Percentiles rank a stretch among this genome's conserved stretches.
These are phyloP conservation scores for Trapa bicornis DNA, from an alignment of 345 rosid genomes.

Conservation along the genomic window DNA sequence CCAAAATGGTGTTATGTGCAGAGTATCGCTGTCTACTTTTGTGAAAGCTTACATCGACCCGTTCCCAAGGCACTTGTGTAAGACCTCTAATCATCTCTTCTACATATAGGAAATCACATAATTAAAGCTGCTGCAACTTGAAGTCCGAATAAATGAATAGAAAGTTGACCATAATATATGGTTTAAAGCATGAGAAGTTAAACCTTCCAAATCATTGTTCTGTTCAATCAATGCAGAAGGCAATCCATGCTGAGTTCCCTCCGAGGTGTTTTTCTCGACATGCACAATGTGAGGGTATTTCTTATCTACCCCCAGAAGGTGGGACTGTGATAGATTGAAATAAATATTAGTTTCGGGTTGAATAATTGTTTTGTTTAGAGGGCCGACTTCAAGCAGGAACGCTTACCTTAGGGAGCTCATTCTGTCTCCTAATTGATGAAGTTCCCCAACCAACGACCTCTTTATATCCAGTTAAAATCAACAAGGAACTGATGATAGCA, in stretches of 20 bases:
- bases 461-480: slow-evolving; percentile 30
- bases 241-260: slow-evolving; percentile 12
- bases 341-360: not conserved
- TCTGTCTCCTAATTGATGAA: slow-evolving; percentile 73
- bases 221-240: slow-evolving; percentile 24
- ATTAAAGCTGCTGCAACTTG: not conserved
- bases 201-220: slow-evolving; percentile 66
- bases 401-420: slow-evolving; percentile 73
- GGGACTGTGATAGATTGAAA: slow-evolving; percentile 35
- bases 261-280: slow-evolving; percentile 28
- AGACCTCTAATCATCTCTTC: slow-evolving; percentile 87
- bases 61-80: slow-evolving; percentile 71
- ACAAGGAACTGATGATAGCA: not conserved
- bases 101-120: slow-evolving; percentile 14
- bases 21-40: slow-evolving; percentile 63
- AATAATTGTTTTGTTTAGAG: not conserved
- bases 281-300: slow-evolving; percentile 75
- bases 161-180: not conserved
- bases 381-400: not conserved
- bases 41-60: slow-evolving; percentile 84
- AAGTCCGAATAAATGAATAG: not conserved
- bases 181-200: slow-evolving; percentile 10
- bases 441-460: slow-evolving; percentile 97
- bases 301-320: slow-evolving; percentile 43
- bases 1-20: slow-evolving; percentile 90